phyloP scores from a whole-genome alignment of 2,329 filamentous ascomycete species.

The Colletotrichum falcatum region DNA sequence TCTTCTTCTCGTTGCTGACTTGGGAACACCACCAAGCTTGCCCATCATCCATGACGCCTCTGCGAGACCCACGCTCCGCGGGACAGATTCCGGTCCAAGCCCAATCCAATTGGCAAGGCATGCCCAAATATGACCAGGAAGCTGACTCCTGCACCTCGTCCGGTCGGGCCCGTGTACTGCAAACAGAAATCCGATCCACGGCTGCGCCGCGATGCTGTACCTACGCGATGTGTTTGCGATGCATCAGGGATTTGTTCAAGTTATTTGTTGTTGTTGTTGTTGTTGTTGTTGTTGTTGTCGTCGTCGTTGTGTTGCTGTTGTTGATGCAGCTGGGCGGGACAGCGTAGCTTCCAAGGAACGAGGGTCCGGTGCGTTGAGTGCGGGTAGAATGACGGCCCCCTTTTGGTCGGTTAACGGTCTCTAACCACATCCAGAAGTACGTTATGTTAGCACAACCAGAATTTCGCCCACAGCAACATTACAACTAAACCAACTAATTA shows the following conservation, averaged over 20 bases:
- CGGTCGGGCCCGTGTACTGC: conserved; percentile 20
- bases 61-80: conserved; percentile 20
- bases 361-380: conserved; percentile 25
- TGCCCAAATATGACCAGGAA: conserved; percentile 23
- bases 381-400: too few species aligned
- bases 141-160: conserved; percentile 37
- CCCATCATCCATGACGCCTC: conserved; percentile 15
- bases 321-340: conserved; percentile 19
- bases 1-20: neutral
- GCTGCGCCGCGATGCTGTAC: conserved; percentile 20
- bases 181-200: conserved; percentile 15
- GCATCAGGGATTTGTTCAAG: conserved; percentile 2
- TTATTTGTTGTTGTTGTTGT: neutral
- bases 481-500: too few species aligned
- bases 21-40: conserved; percentile 12
- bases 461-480: too few species aligned
- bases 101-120: conserved; percentile 1
- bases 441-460: too few species aligned
- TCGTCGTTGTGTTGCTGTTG: neutral
- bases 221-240: conserved; percentile 25
- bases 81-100: conserved; percentile 29
- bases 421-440: too few species aligned
- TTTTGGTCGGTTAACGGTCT: too few species aligned
- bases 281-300: conserved; percentile 13
- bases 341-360: conserved; percentile 1